Percentiles rank a stretch among this genome's conserved stretches.
Evolutionary conservation across 805 yeast genomes (phyloP).

Genomic region (Maudiozyma barnettii): DNA sequence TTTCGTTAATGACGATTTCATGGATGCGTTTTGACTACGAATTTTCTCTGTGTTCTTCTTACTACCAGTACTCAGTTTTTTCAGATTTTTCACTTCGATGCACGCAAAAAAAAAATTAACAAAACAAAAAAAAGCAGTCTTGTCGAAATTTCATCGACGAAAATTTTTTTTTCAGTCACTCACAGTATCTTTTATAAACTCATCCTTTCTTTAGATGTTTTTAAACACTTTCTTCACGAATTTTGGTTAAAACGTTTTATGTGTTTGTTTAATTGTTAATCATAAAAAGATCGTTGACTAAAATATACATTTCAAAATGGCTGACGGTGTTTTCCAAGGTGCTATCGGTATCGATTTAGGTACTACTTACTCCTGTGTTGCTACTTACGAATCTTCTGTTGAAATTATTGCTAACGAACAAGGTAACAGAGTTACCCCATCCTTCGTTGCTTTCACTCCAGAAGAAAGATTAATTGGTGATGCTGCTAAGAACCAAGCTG

Average conservation of each 20-base stretch:
- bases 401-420: conserved; percentile 76
- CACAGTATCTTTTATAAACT: conserved; percentile 5
- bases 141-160: background rate
- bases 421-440: conserved; percentile 80
- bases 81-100: background rate
- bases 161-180: conserved; percentile 1
- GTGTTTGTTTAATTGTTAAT: background rate
- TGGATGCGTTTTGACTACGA: background rate
- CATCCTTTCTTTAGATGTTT: conserved; percentile 1
- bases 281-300: conserved; percentile 1
- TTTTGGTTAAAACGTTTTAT: background rate
- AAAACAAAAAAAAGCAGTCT: background rate
- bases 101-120: conserved; percentile 1
- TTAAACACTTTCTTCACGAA: background rate
- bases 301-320: conserved; percentile 38
- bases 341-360: conserved; percentile 98
- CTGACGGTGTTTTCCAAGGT: conserved; percentile 99
- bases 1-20: background rate
- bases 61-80: background rate
- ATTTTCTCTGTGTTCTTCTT: no score
- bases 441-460: conserved; percentile 71
- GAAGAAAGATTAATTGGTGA: conserved; percentile 75
- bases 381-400: conserved; percentile 66
- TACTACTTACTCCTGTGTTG: conserved; percentile 74
- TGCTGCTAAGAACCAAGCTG: conserved; percentile 78